Conservation (phyloP, 2,329 filamentous ascomycete species). For the Cytospora mali region DNA sequence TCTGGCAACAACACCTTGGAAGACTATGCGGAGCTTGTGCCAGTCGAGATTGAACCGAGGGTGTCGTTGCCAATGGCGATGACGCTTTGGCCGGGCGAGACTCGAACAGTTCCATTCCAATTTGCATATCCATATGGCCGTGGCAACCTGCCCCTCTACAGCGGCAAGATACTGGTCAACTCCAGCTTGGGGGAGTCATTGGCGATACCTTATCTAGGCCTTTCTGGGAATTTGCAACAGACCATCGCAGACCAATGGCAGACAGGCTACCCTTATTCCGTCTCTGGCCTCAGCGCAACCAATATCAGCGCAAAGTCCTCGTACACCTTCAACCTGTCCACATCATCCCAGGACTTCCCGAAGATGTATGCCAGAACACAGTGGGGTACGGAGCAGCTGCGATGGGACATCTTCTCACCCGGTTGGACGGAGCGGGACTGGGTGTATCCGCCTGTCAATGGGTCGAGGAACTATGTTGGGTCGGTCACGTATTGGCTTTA, state of each 20-base stretch:
- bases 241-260: slow-evolving; percentile 9
- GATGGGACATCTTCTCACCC: slow-evolving; percentile 35
- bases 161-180: slow-evolving; percentile 39
- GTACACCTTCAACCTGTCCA: slow-evolving; percentile 35
- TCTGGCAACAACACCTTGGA: background rate
- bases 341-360: slow-evolving; percentile 33
- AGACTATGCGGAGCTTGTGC: slow-evolving; percentile 14
- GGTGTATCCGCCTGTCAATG: slow-evolving; percentile 36
- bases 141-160: slow-evolving; percentile 39
- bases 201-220: slow-evolving; percentile 38
- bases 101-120: slow-evolving; percentile 26
- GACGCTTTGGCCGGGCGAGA: slow-evolving; percentile 19
- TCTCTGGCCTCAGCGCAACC: slow-evolving; percentile 16
- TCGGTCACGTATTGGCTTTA: slow-evolving; percentile 20
- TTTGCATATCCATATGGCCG: slow-evolving; percentile 32
- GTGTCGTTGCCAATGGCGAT: slow-evolving; percentile 13
- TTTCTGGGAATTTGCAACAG: background rate
- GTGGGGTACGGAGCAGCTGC: slow-evolving; percentile 34
- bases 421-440: slow-evolving; percentile 34
- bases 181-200: slow-evolving; percentile 37
- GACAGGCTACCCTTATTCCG: slow-evolving; percentile 22
- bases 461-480: slow-evolving; percentile 31
- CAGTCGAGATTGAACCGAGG: slow-evolving; percentile 9
- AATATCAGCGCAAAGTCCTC: slow-evolving; percentile 29
- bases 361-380: slow-evolving; percentile 28